Evolutionary conservation across 345 rosid genomes (phyloP).

Genomic region (Geranium brycei): DNA sequence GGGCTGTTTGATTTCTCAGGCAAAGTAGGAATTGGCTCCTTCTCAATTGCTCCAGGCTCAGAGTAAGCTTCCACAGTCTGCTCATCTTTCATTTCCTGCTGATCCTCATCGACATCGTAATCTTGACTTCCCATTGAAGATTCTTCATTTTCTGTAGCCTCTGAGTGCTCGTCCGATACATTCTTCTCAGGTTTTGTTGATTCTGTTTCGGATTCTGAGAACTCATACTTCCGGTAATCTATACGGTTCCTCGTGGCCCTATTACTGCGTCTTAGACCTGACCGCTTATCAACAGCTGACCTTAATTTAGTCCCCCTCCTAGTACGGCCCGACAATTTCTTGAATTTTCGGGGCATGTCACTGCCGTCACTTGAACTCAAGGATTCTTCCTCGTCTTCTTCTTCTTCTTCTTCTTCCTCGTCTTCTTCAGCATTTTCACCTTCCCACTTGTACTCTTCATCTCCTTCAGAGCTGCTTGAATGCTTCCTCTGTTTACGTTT

Average conservation of each 20-base stretch:
- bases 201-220: slow-evolving; percentile 80
- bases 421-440: slow-evolving; percentile 84
- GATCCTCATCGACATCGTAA: slow-evolving; percentile 40
- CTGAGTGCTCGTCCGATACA: slow-evolving; percentile 47
- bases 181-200: slow-evolving; percentile 36
- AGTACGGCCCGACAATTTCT: slow-evolving; percentile 60
- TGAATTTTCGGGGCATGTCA: slow-evolving; percentile 53
- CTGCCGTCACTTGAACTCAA: slow-evolving; percentile 68
- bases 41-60: slow-evolving; percentile 23
- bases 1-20: slow-evolving; percentile 34
- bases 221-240: slow-evolving; percentile 68
- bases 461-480: slow-evolving; percentile 95
- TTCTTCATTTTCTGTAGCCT: slow-evolving; percentile 46
- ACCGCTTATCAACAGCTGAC: slow-evolving; percentile 57
- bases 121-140: slow-evolving; percentile 52
- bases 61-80: slow-evolving; percentile 28
- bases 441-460: slow-evolving; percentile 84
- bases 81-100: slow-evolving; percentile 35
- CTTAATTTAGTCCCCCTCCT: slow-evolving; percentile 64
- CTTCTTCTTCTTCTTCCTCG: slow-evolving; percentile 49
- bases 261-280: slow-evolving; percentile 91
- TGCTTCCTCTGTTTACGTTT: slow-evolving; percentile 64
- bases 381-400: slow-evolving; percentile 39
- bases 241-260: slow-evolving; percentile 66
- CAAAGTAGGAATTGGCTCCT: slow-evolving; percentile 26